Conservation (phyloP, 768 basidiomycete genomes). For the Mycena crocata region DNA sequence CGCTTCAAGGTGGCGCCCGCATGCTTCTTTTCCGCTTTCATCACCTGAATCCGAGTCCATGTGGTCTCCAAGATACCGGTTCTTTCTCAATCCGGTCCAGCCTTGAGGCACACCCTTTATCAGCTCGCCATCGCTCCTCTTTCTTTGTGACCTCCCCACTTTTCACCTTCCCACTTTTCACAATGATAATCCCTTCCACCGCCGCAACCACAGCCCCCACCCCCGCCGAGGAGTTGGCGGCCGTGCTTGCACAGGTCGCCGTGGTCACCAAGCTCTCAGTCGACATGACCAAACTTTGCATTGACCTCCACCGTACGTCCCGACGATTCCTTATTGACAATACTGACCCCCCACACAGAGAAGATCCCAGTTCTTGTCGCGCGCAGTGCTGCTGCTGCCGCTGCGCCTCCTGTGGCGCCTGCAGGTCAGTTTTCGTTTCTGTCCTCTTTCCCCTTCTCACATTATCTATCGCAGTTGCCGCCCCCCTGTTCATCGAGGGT, state of each 20-base stretch:
- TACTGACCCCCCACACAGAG: neutral
- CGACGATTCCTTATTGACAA: neutral
- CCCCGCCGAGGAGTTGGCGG: neutral
- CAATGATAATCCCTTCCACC: neutral
- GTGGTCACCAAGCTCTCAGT: neutral
- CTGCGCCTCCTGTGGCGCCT: neutral
- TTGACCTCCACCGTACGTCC: neutral
- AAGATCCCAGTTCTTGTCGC: neutral
- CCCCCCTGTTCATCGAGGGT: neutral
- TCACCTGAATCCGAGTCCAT: no score
- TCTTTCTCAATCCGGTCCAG: neutral
- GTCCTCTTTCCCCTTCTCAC: no score
- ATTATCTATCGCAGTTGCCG: neutral
- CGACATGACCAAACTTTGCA: neutral
- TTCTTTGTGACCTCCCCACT: no score
- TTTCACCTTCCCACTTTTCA: neutral
- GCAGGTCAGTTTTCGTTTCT: neutral
- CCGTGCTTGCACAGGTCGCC: neutral
- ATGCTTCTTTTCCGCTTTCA: no score
- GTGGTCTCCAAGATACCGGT: no score
- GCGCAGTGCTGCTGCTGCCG: neutral
- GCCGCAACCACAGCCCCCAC: neutral
- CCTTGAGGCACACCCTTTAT: neutral
- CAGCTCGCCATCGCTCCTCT: no score
- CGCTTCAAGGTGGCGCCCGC: no score